Evolutionary conservation across 176 grass and related monocot genomes (phyloP).

Genomic region (Oryza nivara): DNA sequence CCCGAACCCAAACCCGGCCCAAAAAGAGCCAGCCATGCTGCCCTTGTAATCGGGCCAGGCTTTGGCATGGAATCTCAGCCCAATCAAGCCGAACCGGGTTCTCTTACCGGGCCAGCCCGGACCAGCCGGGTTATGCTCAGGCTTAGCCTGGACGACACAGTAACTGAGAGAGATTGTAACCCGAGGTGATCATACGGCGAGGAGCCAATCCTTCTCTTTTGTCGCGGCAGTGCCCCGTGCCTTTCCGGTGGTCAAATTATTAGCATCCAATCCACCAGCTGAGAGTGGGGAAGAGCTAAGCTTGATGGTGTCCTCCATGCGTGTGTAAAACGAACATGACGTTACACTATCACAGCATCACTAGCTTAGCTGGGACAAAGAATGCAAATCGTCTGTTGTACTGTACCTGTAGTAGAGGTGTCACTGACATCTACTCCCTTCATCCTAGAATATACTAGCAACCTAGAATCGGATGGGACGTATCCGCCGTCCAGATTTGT

Average conservation of each 20-base stretch:
- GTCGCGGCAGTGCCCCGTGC: conserved; percentile 17
- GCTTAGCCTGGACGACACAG: no score
- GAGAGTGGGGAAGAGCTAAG: no score
- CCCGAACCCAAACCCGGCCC: not conserved
- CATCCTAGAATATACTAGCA: no score
- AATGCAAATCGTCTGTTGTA: no score
- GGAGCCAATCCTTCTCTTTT: not conserved
- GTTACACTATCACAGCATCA: not conserved
- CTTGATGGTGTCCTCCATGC: not conserved
- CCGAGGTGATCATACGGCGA: conserved; percentile 11
- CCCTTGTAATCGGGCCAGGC: not conserved
- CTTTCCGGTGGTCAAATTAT: conserved; percentile 23
- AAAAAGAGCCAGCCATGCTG: not conserved
- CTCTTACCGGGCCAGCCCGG: no score
- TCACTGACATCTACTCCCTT: no score
- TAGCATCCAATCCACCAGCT: conserved; percentile 7
- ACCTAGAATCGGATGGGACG: no score
- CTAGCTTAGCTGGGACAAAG: no score
- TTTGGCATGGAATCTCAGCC: not conserved
- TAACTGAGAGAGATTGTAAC: not conserved
- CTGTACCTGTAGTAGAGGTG: no score
- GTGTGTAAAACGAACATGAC: not conserved
- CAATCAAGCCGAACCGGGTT: not conserved
- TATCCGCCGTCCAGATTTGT: no score
- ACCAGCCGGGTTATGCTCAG: no score